Conservation (phyloP, 345 rosid species). For the Arabis hirsuta region DNA sequence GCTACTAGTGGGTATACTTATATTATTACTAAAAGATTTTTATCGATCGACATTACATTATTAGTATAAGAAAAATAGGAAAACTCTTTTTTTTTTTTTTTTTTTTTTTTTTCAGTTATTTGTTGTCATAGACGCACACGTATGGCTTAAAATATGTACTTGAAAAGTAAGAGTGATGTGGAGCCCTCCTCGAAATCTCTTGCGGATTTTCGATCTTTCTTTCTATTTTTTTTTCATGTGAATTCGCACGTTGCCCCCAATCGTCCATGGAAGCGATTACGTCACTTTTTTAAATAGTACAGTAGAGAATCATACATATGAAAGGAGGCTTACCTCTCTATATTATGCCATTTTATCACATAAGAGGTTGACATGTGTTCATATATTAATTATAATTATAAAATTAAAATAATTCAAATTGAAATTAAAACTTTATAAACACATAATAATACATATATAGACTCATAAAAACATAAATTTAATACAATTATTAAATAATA, state of each 20-base stretch:
- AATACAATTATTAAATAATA: no score
- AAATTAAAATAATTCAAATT: no score
- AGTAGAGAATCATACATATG: no score
- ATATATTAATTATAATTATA: no score
- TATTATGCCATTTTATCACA: no score
- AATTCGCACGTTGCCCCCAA: conserved; percentile 21
- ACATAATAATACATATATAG: no score
- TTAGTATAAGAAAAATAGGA: background rate
- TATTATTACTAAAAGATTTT: no score
- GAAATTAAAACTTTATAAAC: no score
- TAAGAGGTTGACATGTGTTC: no score
- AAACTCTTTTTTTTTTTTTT: background rate
- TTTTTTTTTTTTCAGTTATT: background rate
- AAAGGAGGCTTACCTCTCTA: no score
- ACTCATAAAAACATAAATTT: no score
- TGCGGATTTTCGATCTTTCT: conserved; percentile 25
- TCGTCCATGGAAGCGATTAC: conserved; percentile 11
- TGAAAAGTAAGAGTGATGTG: conserved; percentile 32
- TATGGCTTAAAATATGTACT: conserved; percentile 8
- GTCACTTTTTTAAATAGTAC: background rate
- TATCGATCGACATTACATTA: background rate
- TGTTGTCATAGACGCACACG: conserved; percentile 30
- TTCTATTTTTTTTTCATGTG: background rate
- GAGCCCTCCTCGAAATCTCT: conserved; percentile 35
- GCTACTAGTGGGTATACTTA: no score